phyloP scores from a whole-genome alignment of 805 yeast genomes.

The Komagataella ulmi region DNA sequence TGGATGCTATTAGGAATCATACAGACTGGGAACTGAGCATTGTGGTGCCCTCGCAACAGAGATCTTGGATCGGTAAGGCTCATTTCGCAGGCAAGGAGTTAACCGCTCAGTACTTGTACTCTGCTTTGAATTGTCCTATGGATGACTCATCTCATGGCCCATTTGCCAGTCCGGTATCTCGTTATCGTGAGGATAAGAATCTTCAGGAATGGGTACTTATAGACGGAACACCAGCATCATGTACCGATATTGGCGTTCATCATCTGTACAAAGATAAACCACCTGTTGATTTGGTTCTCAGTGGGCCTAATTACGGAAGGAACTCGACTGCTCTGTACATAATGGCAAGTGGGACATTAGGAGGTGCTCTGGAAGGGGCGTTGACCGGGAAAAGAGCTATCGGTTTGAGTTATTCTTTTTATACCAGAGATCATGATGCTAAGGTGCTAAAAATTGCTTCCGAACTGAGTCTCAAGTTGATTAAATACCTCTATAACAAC shows the following conservation, averaged over 20 bases:
- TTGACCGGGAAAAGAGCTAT: constrained; percentile 57
- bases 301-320: constrained; percentile 95
- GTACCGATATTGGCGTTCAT: constrained; percentile 81
- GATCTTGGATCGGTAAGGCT: constrained; percentile 98
- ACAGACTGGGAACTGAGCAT: constrained; percentile 83
- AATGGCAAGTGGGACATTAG: constrained; percentile 88
- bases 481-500: constrained; percentile 40
- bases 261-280: constrained; percentile 41
- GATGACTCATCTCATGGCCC: constrained; percentile 59
- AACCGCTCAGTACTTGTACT: constrained; percentile 50
- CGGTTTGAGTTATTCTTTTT: constrained; percentile 82
- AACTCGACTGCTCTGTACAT: constrained; percentile 84
- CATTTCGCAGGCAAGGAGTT: constrained; percentile 73
- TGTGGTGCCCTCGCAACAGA: constrained; percentile 72
- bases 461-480: constrained; percentile 46
- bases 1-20: constrained; percentile 44
- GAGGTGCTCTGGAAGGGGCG: constrained; percentile 93
- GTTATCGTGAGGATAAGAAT: constrained; percentile 21
- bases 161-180: constrained; percentile 34
- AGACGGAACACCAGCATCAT: constrained; percentile 94
- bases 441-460: constrained; percentile 51
- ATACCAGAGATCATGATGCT: constrained; percentile 33
- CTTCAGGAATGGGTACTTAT: constrained; percentile 75
- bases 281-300: constrained; percentile 73
- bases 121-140: constrained; percentile 27